Conservation (phyloP, 495 filamentous ascomycete genomes). For the Penicillium antarcticum region DNA sequence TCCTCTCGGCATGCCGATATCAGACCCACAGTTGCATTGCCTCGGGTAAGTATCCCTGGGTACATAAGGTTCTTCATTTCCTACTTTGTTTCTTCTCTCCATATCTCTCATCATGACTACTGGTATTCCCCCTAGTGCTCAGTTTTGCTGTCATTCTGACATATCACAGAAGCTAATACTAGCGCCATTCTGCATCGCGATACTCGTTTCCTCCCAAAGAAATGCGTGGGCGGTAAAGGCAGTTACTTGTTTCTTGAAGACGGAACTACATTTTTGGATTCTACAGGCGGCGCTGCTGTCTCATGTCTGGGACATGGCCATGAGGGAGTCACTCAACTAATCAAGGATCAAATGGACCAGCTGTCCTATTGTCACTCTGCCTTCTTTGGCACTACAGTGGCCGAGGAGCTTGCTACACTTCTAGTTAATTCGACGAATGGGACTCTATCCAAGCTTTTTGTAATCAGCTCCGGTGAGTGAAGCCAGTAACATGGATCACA, state of each 20-base stretch:
- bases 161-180: conserved; percentile 5
- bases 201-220: conserved; percentile 37
- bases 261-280: conserved; percentile 63
- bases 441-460: conserved; percentile 42
- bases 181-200: conserved; percentile 45
- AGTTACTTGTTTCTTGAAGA: conserved; percentile 51
- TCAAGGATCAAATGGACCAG: conserved; percentile 47
- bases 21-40: conserved; percentile 17
- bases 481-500: background rate
- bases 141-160: background rate
- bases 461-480: conserved; percentile 56
- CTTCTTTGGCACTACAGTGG: conserved; percentile 45
- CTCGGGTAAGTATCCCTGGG: conserved; percentile 15
- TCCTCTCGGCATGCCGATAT: conserved; percentile 33
- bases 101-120: background rate
- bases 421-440: conserved; percentile 46
- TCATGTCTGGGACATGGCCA: conserved; percentile 50
- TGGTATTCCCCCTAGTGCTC: background rate
- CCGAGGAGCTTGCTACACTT: conserved; percentile 43
- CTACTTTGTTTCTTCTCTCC: background rate
- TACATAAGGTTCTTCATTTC: conserved; percentile 10
- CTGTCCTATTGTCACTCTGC: conserved; percentile 53
- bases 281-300: conserved; percentile 51
- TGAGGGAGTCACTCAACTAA: conserved; percentile 39
- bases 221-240: conserved; percentile 41